These are phyloP conservation scores for Salvia splendens DNA, from an alignment of 257 asterid species.

Conservation along the genomic window DNA sequence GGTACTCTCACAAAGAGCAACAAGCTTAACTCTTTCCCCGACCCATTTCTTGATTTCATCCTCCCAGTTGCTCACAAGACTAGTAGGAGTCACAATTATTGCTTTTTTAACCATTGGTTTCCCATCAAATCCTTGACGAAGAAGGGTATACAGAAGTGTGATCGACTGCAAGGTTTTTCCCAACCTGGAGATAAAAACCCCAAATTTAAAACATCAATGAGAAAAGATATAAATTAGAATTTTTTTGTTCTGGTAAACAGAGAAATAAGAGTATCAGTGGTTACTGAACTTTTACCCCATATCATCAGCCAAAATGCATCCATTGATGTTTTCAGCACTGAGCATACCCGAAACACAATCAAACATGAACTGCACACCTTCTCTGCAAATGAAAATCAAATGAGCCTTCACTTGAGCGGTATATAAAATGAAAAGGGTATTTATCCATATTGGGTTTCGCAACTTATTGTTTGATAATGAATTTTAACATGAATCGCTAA, in stretches of 20 bases:
- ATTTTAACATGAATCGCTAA: conserved; percentile 8
- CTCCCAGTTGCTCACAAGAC: conserved; percentile 98
- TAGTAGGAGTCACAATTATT: conserved; percentile 93
- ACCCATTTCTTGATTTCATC: conserved; percentile 95
- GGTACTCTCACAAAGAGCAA: conserved; percentile 94
- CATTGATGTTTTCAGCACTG: conserved; percentile 69
- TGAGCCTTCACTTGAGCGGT: conserved; percentile 31
- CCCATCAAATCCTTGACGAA: conserved; percentile 87
- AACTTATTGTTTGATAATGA: not conserved
- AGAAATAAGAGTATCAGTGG: conserved; percentile 14
- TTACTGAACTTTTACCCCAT: conserved; percentile 75
- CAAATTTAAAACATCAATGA: conserved; percentile 21
- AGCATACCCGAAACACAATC: conserved; percentile 88
- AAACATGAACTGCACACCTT: conserved; percentile 99
- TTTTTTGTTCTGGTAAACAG: not conserved
- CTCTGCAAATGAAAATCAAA: conserved; percentile 65
- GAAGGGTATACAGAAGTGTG: conserved; percentile 87
- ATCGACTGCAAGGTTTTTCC: conserved; percentile 98
- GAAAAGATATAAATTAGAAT: not conserved
- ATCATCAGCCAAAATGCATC: conserved; percentile 99
- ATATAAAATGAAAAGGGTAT: conserved; percentile 3
- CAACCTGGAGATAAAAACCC: conserved; percentile 54
- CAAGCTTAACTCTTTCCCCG: conserved; percentile 90
- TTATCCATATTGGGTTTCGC: not conserved
- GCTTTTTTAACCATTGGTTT: conserved; percentile 87